Evolutionary conservation across 139 green algal genomes (phyloP).

Genomic region (Micractinium sp.): DNA sequence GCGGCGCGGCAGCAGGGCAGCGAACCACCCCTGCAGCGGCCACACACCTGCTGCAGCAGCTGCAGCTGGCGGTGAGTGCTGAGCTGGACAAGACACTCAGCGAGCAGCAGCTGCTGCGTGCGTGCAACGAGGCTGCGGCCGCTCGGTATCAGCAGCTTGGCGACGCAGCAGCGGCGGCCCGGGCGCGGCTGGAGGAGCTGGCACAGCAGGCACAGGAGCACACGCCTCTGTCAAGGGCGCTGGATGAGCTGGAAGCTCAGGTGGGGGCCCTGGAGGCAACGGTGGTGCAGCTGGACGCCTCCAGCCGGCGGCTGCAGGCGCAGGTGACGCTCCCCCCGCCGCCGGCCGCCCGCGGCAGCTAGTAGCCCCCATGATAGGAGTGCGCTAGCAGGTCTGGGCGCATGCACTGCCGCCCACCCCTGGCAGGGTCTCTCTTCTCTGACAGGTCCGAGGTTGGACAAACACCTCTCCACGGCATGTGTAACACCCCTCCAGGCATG

Average conservation of each 20-base stretch:
- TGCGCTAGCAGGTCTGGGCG: too few species aligned
- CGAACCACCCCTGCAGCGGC: not conserved
- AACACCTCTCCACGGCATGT: too few species aligned
- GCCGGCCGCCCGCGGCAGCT: too few species aligned
- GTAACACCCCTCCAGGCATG: too few species aligned
- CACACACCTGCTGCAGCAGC: not conserved
- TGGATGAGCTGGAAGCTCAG: not conserved
- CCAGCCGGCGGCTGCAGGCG: not conserved
- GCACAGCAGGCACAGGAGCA: not conserved
- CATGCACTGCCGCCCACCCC: too few species aligned
- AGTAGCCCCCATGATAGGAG: too few species aligned
- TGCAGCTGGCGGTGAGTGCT: not conserved
- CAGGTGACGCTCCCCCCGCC: not conserved
- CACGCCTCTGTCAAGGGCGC: not conserved
- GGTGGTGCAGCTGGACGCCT: not conserved
- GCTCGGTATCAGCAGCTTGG: not conserved
- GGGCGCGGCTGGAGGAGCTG: not conserved
- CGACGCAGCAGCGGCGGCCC: not conserved
- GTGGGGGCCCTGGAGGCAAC: not conserved
- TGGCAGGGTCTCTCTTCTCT: too few species aligned
- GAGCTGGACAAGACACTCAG: not conserved
- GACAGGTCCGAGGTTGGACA: too few species aligned
- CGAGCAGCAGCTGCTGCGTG: slow-evolving; percentile 4
- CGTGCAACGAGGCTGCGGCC: not conserved
- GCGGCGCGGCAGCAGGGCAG: not conserved